Conservation (phyloP, 345 rosid species). For the Gossypium raimondii region DNA sequence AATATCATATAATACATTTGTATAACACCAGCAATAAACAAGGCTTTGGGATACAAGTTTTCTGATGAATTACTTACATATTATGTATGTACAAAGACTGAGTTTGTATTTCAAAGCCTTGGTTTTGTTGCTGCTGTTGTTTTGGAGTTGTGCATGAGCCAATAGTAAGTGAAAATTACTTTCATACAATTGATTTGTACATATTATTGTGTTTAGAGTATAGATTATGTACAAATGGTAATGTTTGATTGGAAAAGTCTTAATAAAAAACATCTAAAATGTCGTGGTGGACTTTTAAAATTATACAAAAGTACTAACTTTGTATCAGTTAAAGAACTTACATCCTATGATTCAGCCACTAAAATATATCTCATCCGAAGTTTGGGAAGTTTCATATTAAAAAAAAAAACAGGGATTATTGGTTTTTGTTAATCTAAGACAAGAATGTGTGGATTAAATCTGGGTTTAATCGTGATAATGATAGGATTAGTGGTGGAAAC, state of each 20-base stretch:
- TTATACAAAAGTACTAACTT: neutral
- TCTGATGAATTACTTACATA: neutral
- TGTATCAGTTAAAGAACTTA: neutral
- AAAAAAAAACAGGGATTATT: neutral
- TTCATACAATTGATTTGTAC: no score
- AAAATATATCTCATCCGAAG: neutral
- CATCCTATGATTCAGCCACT: neutral
- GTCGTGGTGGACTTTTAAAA: neutral
- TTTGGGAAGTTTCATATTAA: neutral
- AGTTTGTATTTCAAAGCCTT: constrained; percentile 18
- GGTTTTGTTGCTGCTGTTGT: constrained; percentile 17
- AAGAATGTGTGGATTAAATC: constrained; percentile 23
- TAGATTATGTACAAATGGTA: neutral
- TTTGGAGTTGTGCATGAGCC: neutral
- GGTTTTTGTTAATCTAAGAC: neutral
- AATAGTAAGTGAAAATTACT: no score
- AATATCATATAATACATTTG: neutral
- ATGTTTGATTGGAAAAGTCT: neutral
- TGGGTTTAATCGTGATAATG: constrained; percentile 14
- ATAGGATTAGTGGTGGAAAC: constrained; percentile 24
- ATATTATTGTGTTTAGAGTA: no score
- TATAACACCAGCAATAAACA: constrained; percentile 11
- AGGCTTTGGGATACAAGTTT: constrained; percentile 12
- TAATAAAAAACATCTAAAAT: neutral
- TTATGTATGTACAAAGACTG: neutral